phyloP scores from a whole-genome alignment of 371 early-diverging fungal species.

The Umbelopsis sp. region DNA sequence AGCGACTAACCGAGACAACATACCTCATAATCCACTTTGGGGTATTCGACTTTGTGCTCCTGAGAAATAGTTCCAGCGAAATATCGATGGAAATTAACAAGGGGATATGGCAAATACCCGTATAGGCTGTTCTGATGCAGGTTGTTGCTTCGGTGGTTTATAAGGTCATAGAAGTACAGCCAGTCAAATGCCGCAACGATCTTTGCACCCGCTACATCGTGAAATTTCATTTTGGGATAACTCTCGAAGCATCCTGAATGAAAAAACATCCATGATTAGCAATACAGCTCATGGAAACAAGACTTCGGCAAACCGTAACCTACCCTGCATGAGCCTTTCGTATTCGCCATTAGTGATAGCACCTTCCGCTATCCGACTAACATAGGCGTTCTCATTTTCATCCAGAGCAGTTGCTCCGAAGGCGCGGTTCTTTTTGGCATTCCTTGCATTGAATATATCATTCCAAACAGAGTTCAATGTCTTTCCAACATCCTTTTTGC shows the following conservation, averaged over 20 bases:
- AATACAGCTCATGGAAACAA: background rate
- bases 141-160: conserved; percentile 56
- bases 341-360: conserved; percentile 77
- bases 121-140: conserved; percentile 56
- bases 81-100: conserved; percentile 80
- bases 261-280: background rate
- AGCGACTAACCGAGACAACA: background rate
- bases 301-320: background rate
- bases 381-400: conserved; percentile 32
- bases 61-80: conserved; percentile 75
- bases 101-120: conserved; percentile 73
- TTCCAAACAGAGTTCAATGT: conserved; percentile 83
- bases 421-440: conserved; percentile 30
- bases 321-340: conserved; percentile 85
- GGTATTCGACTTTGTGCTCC: conserved; percentile 76
- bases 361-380: conserved; percentile 53
- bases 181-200: conserved; percentile 72
- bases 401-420: conserved; percentile 22
- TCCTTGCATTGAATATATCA: conserved; percentile 65
- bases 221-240: conserved; percentile 76
- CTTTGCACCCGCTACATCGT: conserved; percentile 75
- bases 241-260: conserved; percentile 87
- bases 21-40: conserved; percentile 79
- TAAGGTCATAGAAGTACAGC: conserved; percentile 81
- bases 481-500: conserved; percentile 82